Evolutionary conservation across 352 stramenopile genomes (phyloP).

Genomic region (Globisporangium sylvaticum): DNA sequence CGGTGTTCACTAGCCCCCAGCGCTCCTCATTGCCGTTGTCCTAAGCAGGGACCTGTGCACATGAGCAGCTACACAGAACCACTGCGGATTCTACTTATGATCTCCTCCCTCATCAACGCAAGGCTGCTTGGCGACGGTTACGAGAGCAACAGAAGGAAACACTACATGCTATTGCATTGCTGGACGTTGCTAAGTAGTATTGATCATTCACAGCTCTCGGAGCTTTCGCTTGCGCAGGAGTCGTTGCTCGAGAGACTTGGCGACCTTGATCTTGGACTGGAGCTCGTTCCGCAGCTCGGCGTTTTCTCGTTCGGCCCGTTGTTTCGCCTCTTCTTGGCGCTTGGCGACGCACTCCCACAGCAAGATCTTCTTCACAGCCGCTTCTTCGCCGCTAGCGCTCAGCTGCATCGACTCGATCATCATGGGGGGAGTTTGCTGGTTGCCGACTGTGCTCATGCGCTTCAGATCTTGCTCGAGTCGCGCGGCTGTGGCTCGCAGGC

Average conservation of each 20-base stretch:
- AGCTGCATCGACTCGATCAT: background rate
- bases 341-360: background rate
- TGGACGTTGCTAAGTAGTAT: too few species aligned
- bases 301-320: background rate
- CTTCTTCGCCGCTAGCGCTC: background rate
- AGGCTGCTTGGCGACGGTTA: too few species aligned
- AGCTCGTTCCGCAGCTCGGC: background rate
- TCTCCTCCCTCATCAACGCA: too few species aligned
- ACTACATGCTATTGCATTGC: too few species aligned
- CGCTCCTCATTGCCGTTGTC: too few species aligned
- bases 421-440: background rate
- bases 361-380: background rate
- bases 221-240: background rate
- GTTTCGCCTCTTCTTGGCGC: background rate
- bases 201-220: background rate
- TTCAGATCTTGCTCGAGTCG: background rate
- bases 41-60: too few species aligned
- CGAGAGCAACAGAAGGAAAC: too few species aligned
- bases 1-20: too few species aligned
- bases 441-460: background rate
- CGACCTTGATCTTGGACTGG: conserved; percentile 2
- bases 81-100: too few species aligned
- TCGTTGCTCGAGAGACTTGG: background rate
- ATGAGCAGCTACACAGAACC: too few species aligned
- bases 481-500: background rate